A percentile compares a stretch with the other conserved stretches of the same genome.
Evolutionary conservation across 208 protist genomes (phyloP).

Genomic region (Jaenimonas drosophilae): DNA sequence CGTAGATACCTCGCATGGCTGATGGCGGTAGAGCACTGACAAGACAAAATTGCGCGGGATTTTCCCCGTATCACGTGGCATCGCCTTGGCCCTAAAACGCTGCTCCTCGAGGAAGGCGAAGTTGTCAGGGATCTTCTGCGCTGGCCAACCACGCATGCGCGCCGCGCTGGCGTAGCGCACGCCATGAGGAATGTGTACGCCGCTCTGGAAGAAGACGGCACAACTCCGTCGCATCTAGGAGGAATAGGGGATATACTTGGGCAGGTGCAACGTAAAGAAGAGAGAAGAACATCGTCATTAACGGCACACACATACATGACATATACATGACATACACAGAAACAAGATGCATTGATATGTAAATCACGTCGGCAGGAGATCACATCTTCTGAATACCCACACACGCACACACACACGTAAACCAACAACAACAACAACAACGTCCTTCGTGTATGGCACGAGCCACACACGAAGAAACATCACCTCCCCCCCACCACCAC

Average conservation of each 20-base stretch:
- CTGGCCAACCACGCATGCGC: slow-evolving; percentile 76
- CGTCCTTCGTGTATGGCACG: background rate
- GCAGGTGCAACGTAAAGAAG: slow-evolving; percentile 3
- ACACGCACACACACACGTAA: no score
- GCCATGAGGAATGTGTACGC: slow-evolving; percentile 58
- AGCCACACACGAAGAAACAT: slow-evolving; percentile 6
- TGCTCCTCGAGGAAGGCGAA: slow-evolving; percentile 74
- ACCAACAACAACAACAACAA: background rate
- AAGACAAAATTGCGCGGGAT: slow-evolving; percentile 84
- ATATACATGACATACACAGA: slow-evolving; percentile 9
- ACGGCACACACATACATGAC: slow-evolving; percentile 5
- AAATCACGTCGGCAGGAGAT: no score
- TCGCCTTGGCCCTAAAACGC: slow-evolving; percentile 54
- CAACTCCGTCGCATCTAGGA: slow-evolving; percentile 24
- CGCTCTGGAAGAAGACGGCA: slow-evolving; percentile 42
- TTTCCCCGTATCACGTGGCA: slow-evolving; percentile 78
- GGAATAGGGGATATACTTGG: background rate
- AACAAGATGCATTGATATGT: no score
- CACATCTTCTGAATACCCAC: no score
- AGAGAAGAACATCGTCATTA: no score
- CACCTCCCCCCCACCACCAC: no score
- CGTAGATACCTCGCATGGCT: slow-evolving; percentile 76
- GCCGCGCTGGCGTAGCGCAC: slow-evolving; percentile 47
- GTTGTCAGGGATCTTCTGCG: slow-evolving; percentile 61
- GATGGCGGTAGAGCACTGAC: slow-evolving; percentile 80